Percentiles rank a stretch among this genome's conserved stretches.
Conservation (phyloP, 176 grass and related monocot species). For the Eragrostis nindensis region DNA sequence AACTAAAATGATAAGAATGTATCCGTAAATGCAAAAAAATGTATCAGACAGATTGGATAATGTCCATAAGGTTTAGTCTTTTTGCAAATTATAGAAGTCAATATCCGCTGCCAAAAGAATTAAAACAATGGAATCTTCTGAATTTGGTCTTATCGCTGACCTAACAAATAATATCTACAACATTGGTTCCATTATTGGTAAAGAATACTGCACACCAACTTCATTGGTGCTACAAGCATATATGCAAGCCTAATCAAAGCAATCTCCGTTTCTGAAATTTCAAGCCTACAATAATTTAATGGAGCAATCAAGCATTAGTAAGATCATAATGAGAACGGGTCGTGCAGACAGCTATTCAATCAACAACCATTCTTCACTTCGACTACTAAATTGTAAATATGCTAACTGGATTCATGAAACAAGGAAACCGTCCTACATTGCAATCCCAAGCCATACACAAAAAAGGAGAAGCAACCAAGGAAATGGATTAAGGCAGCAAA, state of each 20-base stretch:
- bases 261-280: not conserved
- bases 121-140: not conserved
- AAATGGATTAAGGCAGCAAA: not conserved
- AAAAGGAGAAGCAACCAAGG: not conserved
- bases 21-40: constrained; percentile 15
- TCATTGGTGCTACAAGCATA: constrained; percentile 22
- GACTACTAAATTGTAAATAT: not conserved
- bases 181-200: constrained; percentile 1
- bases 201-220: not conserved
- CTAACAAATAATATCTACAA: not conserved
- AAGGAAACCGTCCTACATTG: not conserved
- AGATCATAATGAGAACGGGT: not conserved
- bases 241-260: constrained; percentile 17
- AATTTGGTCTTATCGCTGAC: not conserved
- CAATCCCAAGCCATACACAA: constrained; percentile 12
- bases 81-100: not conserved
- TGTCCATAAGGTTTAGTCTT: not conserved
- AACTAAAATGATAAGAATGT: constrained; percentile 5
- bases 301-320: constrained; percentile 11
- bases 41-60: not conserved
- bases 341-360: not conserved
- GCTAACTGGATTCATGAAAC: not conserved
- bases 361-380: not conserved
- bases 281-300: not conserved
- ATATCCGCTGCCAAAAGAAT: not conserved